Evolutionary conservation across 2,329 filamentous ascomycete genomes (phyloP).

Genomic region (Ophiostoma australiae): DNA sequence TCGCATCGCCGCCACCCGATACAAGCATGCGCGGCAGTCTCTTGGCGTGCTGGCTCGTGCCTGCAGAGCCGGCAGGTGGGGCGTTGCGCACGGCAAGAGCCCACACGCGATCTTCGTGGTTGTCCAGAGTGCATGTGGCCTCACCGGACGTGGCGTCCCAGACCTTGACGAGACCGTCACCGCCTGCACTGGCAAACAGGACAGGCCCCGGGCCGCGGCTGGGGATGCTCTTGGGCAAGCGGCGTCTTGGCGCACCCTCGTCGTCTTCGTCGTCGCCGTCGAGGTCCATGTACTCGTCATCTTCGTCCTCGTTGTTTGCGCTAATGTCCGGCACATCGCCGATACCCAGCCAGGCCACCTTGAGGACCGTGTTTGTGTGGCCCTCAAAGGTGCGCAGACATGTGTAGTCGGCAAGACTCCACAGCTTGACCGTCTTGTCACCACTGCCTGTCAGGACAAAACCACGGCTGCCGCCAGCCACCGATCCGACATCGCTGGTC

Average conservation of each 20-base stretch:
- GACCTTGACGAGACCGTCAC: constrained; percentile 92
- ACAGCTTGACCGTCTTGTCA: constrained; percentile 93
- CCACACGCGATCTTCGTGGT: constrained; percentile 95
- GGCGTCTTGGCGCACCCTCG: not conserved
- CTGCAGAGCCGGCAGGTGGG: constrained; percentile 27
- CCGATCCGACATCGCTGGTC: constrained; percentile 64
- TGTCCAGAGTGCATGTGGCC: constrained; percentile 83
- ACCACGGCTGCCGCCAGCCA: constrained; percentile 63
- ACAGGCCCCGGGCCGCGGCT: constrained; percentile 35
- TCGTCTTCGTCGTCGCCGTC: constrained; percentile 16
- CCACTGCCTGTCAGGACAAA: constrained; percentile 85
- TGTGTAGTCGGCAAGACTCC: constrained; percentile 87
- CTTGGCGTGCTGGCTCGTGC: not conserved
- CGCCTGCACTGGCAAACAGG: constrained; percentile 79
- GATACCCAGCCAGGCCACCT: constrained; percentile 77
- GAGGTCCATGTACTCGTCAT: constrained; percentile 20
- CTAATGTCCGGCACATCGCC: constrained; percentile 45
- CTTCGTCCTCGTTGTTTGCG: constrained; percentile 39
- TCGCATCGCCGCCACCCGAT: constrained; percentile 87
- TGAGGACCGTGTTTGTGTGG: constrained; percentile 91
- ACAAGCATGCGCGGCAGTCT: constrained; percentile 59
- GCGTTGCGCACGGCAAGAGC: constrained; percentile 69
- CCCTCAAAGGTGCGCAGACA: constrained; percentile 94
- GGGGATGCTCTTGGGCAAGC: not conserved
- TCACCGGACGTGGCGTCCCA: constrained; percentile 89